Evolutionary conservation across 805 yeast genomes (phyloP).

Genomic region (Alloascoidea hylecoeti): DNA sequence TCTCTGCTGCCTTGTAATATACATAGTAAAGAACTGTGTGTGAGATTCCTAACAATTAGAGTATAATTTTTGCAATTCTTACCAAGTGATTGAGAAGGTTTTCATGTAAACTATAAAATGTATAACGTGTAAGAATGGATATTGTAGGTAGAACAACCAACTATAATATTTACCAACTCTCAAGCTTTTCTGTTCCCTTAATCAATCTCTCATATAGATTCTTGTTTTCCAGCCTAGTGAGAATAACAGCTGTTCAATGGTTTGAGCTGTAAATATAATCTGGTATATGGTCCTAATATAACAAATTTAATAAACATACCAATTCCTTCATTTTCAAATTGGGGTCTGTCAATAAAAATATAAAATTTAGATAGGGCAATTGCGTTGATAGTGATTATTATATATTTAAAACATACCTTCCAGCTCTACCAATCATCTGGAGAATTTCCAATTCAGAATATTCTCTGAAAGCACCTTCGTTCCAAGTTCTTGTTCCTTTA

Average conservation of each 20-base stretch:
- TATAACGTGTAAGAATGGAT: no score
- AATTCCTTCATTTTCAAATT: conserved; percentile 34
- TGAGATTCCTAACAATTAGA: no score
- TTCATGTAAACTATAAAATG: conserved; percentile 8
- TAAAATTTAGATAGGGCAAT: not conserved
- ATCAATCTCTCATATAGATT: conserved; percentile 25
- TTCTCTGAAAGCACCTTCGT: conserved; percentile 25
- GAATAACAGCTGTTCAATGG: not conserved
- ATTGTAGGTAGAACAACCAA: no score
- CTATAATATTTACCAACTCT: conserved; percentile 21
- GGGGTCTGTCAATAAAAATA: conserved; percentile 25
- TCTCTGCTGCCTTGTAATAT: conserved; percentile 30
- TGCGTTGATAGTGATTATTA: not conserved
- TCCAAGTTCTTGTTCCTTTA: conserved; percentile 47
- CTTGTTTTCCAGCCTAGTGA: conserved; percentile 11
- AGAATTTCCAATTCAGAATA: conserved; percentile 39
- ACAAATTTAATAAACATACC: conserved; percentile 16
- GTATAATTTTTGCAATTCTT: no score
- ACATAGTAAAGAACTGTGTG: conserved; percentile 4
- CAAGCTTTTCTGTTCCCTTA: conserved; percentile 27
- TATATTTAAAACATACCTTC: conserved; percentile 13
- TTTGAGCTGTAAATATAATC: not conserved
- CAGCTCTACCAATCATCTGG: conserved; percentile 58
- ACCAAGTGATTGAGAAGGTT: conserved; percentile 10
- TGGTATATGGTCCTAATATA: conserved; percentile 28